Evolutionary conservation across 441 rosid genomes (phyloP), one percentile per base, ranked within the genome.

Genomic region (Gossypium lobatum): DNA sequence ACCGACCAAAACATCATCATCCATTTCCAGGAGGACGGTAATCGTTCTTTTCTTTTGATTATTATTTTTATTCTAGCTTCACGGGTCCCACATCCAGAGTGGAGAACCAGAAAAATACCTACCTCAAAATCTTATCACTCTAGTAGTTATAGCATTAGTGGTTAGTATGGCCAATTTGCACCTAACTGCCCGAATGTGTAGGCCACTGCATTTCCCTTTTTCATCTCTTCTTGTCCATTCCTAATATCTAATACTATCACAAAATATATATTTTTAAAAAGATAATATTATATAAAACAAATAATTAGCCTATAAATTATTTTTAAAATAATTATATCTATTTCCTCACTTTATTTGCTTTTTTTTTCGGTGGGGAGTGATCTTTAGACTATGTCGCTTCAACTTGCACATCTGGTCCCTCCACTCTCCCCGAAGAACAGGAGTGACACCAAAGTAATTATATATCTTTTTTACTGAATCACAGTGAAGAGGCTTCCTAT

Each of bases 91-190:
- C 26, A 20, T 17, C 58, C 48, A 70, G 73, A 75, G 76, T 34
- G 73, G 45, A 55, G 77, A 81, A 64, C 77, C 81, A 72, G 81
- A 80, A 80, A 81, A 83, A 37, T 75, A 80, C 83, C 87, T 70
- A 80, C 80, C 83, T 76, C 6, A 52, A 34, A 73, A 83, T 74
- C 83, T 64, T 18, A 72, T 82, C 85, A 73, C 82, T 77, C 83
- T 75, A 84, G 81, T 83, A 85, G 90, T 83, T 85, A 75, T 68
- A 80, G 77, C 86, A 80, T 52, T 52, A 25, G 86, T 84, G 80
- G 86, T 82, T 82, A 77, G 78, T 62, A 37, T 58, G 57, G 79
- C 80, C 91, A 70, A 85, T 80, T 82, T 78, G 84, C 86, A 84
- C 81, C 83, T 7, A 85, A 83, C 85, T 82, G 77, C 86, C 73